phyloP scores from a whole-genome alignment of 2,329 filamentous ascomycete genomes.

The Pseudocercospora eumusae region DNA sequence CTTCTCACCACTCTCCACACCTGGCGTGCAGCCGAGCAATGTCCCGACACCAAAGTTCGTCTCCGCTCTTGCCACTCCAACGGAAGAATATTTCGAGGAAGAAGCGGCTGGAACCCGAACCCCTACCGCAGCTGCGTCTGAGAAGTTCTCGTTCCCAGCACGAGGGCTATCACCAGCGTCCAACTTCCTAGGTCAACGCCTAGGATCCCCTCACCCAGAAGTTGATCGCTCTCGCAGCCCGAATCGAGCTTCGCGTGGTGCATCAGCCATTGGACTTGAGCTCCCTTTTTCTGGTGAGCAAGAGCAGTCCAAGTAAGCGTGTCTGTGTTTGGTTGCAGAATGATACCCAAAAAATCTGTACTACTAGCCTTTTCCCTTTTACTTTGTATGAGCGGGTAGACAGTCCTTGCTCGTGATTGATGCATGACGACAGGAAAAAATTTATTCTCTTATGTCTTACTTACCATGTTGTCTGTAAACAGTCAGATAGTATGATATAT shows the following conservation, averaged over 20 bases:
- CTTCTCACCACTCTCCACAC: not conserved
- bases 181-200: not conserved
- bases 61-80: slow-evolving; percentile 1
- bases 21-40: not conserved
- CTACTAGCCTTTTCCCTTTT: not conserved
- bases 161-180: not conserved
- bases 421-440: slow-evolving; percentile 1
- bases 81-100: not conserved
- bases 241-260: not conserved
- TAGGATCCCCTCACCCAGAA: slow-evolving; percentile 3
- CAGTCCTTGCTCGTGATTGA: not conserved
- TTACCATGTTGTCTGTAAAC: slow-evolving; percentile 6
- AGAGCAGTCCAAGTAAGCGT: not conserved
- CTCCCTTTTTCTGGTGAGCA: slow-evolving; percentile 3
- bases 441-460: not conserved
- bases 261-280: not conserved
- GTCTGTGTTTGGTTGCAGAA: not conserved
- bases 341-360: not conserved
- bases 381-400: not conserved
- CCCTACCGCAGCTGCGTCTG: not conserved
- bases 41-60: not conserved
- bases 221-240: not conserved
- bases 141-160: slow-evolving; percentile 1
- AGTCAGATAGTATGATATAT: slow-evolving; percentile 5
- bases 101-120: not conserved